Base-by-base conservation (phyloP, 768 basidiomycete species). In the Termitomyces titanicus region DNA sequence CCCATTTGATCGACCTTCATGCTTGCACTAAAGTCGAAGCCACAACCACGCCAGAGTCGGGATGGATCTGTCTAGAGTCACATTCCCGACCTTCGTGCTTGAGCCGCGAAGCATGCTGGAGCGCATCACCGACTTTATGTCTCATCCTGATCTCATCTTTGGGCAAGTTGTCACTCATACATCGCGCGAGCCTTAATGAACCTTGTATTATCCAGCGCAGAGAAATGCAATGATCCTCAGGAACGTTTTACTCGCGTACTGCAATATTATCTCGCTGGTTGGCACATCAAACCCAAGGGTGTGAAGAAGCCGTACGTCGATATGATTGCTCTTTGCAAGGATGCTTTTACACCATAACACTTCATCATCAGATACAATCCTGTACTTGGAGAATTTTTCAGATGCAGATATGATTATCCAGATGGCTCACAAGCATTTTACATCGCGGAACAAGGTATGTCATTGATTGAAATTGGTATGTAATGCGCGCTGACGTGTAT, bases 231-330 rank as follows among this genome's bases (percentile, higher is more conserved):
- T 38, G 86, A 93, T 64, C 83, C 92, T 31, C 89, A 96, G 68
- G 94, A 96, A 67, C 79, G 97, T 42, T 98, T 98, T 70, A 80
- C 96, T 59, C 82, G 85, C 47, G 93, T 98, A 1, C 79, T 98
- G 33, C 88, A 90, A 59, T 97, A 95, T 69, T 99, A 98, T 69
- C 86, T 99, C 45, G 88, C 92, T n/a, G 97, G 97, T 22, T 99
- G 97, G 97, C 97, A 98, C 72, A 95, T 98, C 75, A 98, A 98
- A 72, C 95, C 97, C 61, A 95, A 91, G 74, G 97, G 94, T 51
- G 97, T 98, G 57, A 99, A 99, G 88, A 99, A 99, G 74, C 96
- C 96, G 84, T 94, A 65, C 73, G 89, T 77, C 57, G 51, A 47
- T 22, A 51, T 31, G 12, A 37, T 55, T 31, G 39, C 42, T 34